Conservation (phyloP, 768 basidiomycete genomes). For the Trametes gibbosa region DNA sequence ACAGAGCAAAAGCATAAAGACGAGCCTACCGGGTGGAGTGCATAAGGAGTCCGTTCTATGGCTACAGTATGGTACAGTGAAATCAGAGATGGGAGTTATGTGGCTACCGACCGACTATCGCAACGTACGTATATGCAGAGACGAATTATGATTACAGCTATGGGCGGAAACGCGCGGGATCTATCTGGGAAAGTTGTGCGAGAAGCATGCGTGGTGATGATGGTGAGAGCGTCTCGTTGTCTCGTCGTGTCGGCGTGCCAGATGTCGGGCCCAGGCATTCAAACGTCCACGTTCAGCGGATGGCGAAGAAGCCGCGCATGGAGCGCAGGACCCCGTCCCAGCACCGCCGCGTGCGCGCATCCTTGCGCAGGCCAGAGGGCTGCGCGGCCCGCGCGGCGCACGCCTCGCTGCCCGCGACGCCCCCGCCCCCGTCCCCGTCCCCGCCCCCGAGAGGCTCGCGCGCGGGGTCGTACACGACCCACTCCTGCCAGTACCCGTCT, state of each 20-base stretch:
- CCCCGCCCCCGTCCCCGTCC: too few species aligned
- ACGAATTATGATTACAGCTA: background rate
- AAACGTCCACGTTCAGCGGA: background rate
- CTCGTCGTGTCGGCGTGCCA: too few species aligned
- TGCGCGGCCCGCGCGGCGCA: too few species aligned
- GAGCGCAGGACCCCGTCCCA: background rate
- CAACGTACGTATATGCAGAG: background rate
- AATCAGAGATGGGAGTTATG: too few species aligned
- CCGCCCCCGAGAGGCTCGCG: background rate
- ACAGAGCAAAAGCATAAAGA: background rate
- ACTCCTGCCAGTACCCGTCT: background rate
- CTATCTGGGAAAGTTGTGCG: too few species aligned
- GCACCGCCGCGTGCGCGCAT: slow-evolving; percentile 1
- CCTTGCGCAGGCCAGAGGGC: too few species aligned
- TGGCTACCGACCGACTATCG: background rate
- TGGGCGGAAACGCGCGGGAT: too few species aligned
- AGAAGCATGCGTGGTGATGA: too few species aligned
- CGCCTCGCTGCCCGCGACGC: too few species aligned
- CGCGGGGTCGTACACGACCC: background rate
- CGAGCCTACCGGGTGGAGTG: too few species aligned
- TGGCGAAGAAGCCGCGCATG: background rate
- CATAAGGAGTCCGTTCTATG: background rate
- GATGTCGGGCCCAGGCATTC: too few species aligned
- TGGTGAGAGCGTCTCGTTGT: too few species aligned
- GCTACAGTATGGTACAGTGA: background rate